Conservation (phyloP, 257 asterid species). For the Gynochthodes officinalis region DNA sequence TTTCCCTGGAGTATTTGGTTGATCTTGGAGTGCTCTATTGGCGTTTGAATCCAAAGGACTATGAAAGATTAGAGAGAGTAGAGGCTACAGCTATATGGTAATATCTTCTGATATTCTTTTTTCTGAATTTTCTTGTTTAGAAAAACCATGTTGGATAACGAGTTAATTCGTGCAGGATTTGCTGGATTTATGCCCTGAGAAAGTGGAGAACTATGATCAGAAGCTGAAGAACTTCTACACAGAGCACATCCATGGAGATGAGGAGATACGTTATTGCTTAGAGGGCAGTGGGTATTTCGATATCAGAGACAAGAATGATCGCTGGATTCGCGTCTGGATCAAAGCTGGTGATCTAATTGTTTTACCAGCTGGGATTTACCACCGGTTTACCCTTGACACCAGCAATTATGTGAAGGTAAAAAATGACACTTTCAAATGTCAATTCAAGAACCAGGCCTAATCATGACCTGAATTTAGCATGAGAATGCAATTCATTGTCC, state of each 20-base stretch:
- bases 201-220: conserved; percentile 68
- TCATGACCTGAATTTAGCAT: not conserved
- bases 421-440: no score
- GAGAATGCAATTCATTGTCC: not conserved
- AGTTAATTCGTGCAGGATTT: conserved; percentile 44
- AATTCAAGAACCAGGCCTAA: not conserved
- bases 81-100: conserved; percentile 83
- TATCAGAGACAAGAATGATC: conserved; percentile 62
- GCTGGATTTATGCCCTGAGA: conserved; percentile 79
- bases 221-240: conserved; percentile 76
- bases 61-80: conserved; percentile 52
- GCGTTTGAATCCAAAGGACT: conserved; percentile 56
- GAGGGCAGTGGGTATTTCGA: conserved; percentile 81
- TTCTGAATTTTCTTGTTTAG: not conserved
- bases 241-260: conserved; percentile 79
- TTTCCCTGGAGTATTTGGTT: conserved; percentile 52
- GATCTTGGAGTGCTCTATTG: conserved; percentile 69
- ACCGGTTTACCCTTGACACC: conserved; percentile 75
- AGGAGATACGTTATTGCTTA: conserved; percentile 81
- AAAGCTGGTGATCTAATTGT: conserved; percentile 75
- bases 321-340: conserved; percentile 78
- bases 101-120: not conserved
- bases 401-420: conserved; percentile 66
- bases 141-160: not conserved
- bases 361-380: conserved; percentile 89